A percentile compares a stretch with the other conserved stretches of the same genome.
phyloP scores from a whole-genome alignment of 139 green algal species.

The Chlamydomonas schloesseri region DNA sequence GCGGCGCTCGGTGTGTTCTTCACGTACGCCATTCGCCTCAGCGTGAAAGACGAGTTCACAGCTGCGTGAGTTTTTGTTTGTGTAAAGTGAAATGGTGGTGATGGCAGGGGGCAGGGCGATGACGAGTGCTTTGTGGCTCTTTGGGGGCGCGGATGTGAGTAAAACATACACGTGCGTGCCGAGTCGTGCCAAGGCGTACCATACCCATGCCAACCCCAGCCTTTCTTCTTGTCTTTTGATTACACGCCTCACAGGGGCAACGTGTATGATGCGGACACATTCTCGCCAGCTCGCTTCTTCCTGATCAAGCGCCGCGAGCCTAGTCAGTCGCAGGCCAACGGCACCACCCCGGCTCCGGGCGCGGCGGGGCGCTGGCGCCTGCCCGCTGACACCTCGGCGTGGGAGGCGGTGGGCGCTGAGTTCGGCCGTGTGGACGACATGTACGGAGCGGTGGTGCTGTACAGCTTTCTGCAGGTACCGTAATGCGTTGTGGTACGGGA shows the following conservation, averaged over 20 bases:
- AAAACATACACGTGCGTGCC: too few species aligned
- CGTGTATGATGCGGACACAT: slow-evolving; percentile 36
- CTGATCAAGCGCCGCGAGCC: neutral
- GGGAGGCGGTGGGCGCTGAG: slow-evolving; percentile 13
- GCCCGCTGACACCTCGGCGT: neutral
- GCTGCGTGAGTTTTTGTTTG: too few species aligned
- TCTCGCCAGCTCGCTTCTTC: slow-evolving; percentile 11
- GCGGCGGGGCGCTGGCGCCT: slow-evolving; percentile 29
- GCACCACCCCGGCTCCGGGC: neutral
- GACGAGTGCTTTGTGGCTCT: too few species aligned
- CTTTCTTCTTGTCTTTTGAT: too few species aligned
- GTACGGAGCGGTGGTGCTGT: slow-evolving; percentile 34
- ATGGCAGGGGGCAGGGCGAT: too few species aligned
- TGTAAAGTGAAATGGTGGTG: too few species aligned
- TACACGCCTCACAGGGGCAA: neutral
- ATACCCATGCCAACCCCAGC: too few species aligned
- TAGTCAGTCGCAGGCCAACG: neutral
- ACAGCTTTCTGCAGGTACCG: slow-evolving; percentile 23
- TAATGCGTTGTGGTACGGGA: too few species aligned
- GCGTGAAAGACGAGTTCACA: neutral
- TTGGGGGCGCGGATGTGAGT: too few species aligned
- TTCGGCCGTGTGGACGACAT: slow-evolving; percentile 15
- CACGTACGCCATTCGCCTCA: slow-evolving; percentile 8
- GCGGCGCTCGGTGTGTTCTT: slow-evolving; percentile 34
- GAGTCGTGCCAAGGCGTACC: too few species aligned